Conservation (phyloP, 176 grass and related monocot genomes). For the Dendrocalamus sinicus region DNA sequence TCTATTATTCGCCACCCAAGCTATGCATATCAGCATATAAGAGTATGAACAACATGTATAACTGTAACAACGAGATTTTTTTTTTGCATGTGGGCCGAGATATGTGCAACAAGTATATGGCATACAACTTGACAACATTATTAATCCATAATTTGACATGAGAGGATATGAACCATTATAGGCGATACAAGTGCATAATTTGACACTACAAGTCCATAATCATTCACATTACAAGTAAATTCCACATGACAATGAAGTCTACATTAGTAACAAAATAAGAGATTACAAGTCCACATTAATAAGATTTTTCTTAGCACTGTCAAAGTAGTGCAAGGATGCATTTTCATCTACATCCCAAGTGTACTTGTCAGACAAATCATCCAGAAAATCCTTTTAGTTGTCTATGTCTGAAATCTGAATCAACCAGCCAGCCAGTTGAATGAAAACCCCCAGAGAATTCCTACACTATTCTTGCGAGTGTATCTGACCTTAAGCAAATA, state of each 20-base stretch:
- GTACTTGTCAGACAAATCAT: too few relatives aligned
- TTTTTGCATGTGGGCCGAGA: not conserved
- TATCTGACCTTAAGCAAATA: too few relatives aligned
- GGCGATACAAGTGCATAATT: not conserved
- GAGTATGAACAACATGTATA: not conserved
- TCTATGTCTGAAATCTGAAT: too few relatives aligned
- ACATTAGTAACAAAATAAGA: not conserved
- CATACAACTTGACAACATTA: not conserved
- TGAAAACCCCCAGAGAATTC: too few relatives aligned
- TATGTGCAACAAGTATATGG: not conserved
- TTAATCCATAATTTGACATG: not conserved
- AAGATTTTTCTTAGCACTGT: too few relatives aligned
- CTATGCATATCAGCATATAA: not conserved
- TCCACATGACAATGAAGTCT: not conserved
- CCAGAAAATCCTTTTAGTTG: too few relatives aligned
- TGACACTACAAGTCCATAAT: not conserved
- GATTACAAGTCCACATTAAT: not conserved
- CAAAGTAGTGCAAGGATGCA: too few relatives aligned
- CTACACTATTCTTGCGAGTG: too few relatives aligned
- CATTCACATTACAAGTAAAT: not conserved
- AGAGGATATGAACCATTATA: not conserved
- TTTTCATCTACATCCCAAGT: too few relatives aligned
- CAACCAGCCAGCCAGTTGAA: too few relatives aligned
- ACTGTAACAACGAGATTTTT: not conserved
- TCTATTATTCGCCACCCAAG: not conserved